phyloP scores from a whole-genome alignment of 139 green algal species.

The Picocystis salinarum region DNA sequence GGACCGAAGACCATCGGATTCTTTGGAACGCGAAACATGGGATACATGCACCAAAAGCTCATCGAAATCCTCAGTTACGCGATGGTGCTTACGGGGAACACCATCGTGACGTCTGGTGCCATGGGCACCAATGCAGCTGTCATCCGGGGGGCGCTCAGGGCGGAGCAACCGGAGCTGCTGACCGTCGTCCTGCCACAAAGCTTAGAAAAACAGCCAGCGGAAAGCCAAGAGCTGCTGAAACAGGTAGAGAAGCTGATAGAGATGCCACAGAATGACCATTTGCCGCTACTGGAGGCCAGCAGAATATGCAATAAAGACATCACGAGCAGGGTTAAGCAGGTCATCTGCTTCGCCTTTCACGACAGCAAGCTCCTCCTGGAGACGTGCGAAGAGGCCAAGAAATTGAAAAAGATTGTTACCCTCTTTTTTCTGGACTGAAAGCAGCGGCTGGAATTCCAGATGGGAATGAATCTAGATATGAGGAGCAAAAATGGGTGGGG shows the following conservation, averaged over 20 bases:
- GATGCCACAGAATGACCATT: constrained; percentile 81
- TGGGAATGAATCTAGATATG: too few relatives aligned
- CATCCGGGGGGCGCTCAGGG: constrained; percentile 80
- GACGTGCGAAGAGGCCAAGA: constrained; percentile 75
- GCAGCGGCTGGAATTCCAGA: too few relatives aligned
- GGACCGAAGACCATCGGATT: constrained; percentile 83
- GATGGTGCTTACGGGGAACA: constrained; percentile 90
- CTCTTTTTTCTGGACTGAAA: constrained; percentile 86
- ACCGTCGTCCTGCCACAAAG: constrained; percentile 85
- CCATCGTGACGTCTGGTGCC: constrained; percentile 88
- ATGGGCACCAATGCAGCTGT: constrained; percentile 94
- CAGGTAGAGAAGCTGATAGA: constrained; percentile 69
- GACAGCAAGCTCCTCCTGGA: constrained; percentile 82
- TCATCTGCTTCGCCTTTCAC: constrained; percentile 95
- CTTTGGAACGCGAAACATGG: constrained; percentile 98
- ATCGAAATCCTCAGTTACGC: constrained; percentile 95
- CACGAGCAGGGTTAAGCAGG: constrained; percentile 70
- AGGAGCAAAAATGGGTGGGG: too few relatives aligned
- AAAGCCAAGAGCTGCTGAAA: constrained; percentile 80
- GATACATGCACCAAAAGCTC: constrained; percentile 90
- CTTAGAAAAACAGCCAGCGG: constrained; percentile 60
- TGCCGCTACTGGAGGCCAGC: constrained; percentile 70
- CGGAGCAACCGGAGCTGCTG: constrained; percentile 76
- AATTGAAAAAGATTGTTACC: constrained; percentile 74
- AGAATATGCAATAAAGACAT: constrained; percentile 91